Percentiles rank a stretch among this genome's conserved stretches.
Evolutionary conservation across 2,329 filamentous ascomycete genomes (phyloP).

Genomic region (Pyrenophora graminea): DNA sequence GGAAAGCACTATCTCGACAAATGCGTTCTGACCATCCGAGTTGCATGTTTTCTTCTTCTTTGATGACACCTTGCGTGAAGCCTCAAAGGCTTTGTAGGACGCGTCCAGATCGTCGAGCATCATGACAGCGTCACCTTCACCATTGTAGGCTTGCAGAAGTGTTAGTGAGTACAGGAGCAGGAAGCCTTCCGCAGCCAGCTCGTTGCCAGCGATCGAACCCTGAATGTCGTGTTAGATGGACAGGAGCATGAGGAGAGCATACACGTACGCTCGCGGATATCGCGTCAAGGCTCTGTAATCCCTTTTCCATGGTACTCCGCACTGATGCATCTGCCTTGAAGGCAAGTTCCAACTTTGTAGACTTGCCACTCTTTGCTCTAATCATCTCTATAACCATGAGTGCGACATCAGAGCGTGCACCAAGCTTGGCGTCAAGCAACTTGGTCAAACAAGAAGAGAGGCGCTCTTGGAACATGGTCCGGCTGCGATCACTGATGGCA

Average conservation of each 20-base stretch:
- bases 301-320: slow-evolving; percentile 42
- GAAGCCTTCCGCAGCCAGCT: slow-evolving; percentile 63
- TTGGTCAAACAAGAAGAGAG: slow-evolving; percentile 60
- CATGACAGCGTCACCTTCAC: slow-evolving; percentile 81
- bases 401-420: slow-evolving; percentile 32
- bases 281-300: slow-evolving; percentile 37
- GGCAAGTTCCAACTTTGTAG: slow-evolving; percentile 48
- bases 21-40: slow-evolving; percentile 44
- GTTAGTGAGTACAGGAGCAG: slow-evolving; percentile 82
- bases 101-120: slow-evolving; percentile 80
- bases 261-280: slow-evolving; percentile 32
- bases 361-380: slow-evolving; percentile 27
- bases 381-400: slow-evolving; percentile 37
- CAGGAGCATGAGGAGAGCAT: too few relatives aligned
- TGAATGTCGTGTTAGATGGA: slow-evolving; percentile 18
- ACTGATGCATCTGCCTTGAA: slow-evolving; percentile 56
- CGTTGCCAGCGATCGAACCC: slow-evolving; percentile 34
- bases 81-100: slow-evolving; percentile 58
- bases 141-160: slow-evolving; percentile 86
- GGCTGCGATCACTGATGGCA: slow-evolving; percentile 52
- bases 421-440: slow-evolving; percentile 45
- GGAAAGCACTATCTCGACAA: slow-evolving; percentile 86
- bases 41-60: slow-evolving; percentile 47
- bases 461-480: slow-evolving; percentile 58
- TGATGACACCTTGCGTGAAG: slow-evolving; percentile 68